Evolutionary conservation across 2,329 filamentous ascomycete species (phyloP).

Genomic region (Pyrenochaeta sp.): DNA sequence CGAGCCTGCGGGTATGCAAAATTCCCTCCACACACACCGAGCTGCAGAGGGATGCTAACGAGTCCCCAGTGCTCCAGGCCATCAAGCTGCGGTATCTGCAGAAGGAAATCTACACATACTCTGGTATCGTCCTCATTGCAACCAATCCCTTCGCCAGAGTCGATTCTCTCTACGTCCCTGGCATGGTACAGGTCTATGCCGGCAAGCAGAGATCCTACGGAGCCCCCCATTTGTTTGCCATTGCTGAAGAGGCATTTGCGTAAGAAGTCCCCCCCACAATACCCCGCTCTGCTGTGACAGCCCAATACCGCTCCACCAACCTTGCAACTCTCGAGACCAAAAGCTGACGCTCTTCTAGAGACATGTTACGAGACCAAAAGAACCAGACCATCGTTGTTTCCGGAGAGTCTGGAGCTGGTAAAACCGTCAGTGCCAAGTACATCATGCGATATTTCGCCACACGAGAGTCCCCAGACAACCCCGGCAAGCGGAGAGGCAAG

Average conservation of each 20-base stretch:
- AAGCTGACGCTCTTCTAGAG: slow-evolving; percentile 60
- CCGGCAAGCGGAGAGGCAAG: slow-evolving; percentile 78
- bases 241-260: slow-evolving; percentile 98
- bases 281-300: background rate
- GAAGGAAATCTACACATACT: slow-evolving; percentile 99
- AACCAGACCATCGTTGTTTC: slow-evolving; percentile 99
- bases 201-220: slow-evolving; percentile 96
- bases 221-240: slow-evolving; percentile 96
- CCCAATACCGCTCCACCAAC: no score
- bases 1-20: slow-evolving; percentile 84
- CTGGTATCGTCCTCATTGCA: slow-evolving; percentile 96
- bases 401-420: slow-evolving; percentile 96
- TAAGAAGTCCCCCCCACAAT: slow-evolving; percentile 58
- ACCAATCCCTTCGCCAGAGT: slow-evolving; percentile 98
- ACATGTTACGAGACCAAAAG: slow-evolving; percentile 94
- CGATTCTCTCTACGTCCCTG: slow-evolving; percentile 96
- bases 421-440: slow-evolving; percentile 99
- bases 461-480: slow-evolving; percentile 89
- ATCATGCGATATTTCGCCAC: slow-evolving; percentile 99
- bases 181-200: slow-evolving; percentile 99
- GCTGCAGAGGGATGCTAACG: slow-evolving; percentile 34
- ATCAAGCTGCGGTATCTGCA: slow-evolving; percentile 97
- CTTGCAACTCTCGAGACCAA: background rate
- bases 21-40: background rate
- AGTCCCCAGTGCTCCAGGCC: slow-evolving; percentile 81